These are phyloP conservation scores for Claviceps fusiformis DNA, from an alignment of 2,329 filamentous ascomycete species.

Conservation along the genomic window DNA sequence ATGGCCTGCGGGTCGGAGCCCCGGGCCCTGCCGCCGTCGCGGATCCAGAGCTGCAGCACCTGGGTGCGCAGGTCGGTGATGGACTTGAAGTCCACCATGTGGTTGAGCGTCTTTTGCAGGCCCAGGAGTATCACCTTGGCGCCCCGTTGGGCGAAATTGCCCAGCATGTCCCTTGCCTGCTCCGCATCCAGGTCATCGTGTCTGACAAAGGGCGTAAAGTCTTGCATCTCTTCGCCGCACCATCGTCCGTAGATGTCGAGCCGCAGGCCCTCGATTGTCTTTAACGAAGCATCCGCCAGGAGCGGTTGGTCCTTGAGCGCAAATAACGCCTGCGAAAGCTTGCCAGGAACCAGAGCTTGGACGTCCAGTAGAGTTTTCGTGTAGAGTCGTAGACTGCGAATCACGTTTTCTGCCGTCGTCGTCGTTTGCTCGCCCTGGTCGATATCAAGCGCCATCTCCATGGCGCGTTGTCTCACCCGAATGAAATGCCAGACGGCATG, in stretches of 20 bases:
- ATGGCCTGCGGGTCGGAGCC: constrained; percentile 56
- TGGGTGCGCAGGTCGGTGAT: constrained; percentile 57
- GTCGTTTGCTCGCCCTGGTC: constrained; percentile 28
- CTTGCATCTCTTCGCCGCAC: constrained; percentile 70
- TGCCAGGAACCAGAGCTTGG: constrained; percentile 59
- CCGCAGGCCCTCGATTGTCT: constrained; percentile 53
- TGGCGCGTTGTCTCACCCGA: constrained; percentile 54
- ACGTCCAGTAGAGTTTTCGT: constrained; percentile 66
- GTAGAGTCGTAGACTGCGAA: constrained; percentile 58
- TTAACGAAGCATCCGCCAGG: constrained; percentile 56
- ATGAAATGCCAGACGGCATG: constrained; percentile 73
- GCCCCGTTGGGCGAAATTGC: constrained; percentile 48
- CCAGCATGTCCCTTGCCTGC: constrained; percentile 46
- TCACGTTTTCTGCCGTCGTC: constrained; percentile 30
- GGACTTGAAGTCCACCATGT: constrained; percentile 50
- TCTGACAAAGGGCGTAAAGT: constrained; percentile 77
- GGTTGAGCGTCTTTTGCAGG: constrained; percentile 43
- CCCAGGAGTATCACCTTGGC: constrained; percentile 48
- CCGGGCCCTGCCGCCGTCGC: constrained; percentile 47
- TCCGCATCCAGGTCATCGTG: constrained; percentile 59
- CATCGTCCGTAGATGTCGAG: constrained; percentile 67
- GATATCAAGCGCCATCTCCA: constrained; percentile 46
- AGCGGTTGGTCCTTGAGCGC: constrained; percentile 57
- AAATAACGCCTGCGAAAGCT: constrained; percentile 54
- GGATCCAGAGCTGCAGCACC: constrained; percentile 63